Conservation (phyloP, 2,329 filamentous ascomycete species). For the Coniochaeta prunicola region DNA sequence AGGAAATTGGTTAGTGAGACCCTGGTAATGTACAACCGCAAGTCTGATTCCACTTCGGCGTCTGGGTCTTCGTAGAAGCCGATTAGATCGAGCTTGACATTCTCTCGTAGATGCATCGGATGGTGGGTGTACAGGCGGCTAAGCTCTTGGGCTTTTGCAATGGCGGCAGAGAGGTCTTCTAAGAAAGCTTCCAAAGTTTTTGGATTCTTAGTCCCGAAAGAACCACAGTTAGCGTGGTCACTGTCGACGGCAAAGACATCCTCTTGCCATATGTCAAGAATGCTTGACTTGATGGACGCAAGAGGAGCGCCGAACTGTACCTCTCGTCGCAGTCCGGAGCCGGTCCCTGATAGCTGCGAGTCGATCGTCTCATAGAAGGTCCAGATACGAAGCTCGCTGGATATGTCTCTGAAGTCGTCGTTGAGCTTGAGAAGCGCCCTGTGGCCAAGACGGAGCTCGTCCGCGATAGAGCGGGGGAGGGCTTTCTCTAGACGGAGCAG, state of each 20-base stretch:
- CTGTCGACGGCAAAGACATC: conserved; percentile 45
- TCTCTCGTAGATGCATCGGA: conserved; percentile 40
- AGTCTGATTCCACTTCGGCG: conserved; percentile 23
- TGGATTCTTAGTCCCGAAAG: conserved; percentile 42
- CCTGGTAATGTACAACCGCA: conserved; percentile 44
- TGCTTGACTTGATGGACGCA: conserved; percentile 48
- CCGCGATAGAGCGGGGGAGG: conserved; percentile 41
- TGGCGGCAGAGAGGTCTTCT: conserved; percentile 25
- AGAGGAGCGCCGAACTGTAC: conserved; percentile 53
- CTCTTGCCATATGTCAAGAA: conserved; percentile 44
- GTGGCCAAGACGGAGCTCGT: conserved; percentile 43
- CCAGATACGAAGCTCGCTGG: conserved; percentile 53
- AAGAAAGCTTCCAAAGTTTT: conserved; percentile 37
- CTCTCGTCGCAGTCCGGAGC: conserved; percentile 30
- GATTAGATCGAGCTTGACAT: conserved; percentile 48
- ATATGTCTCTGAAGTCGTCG: conserved; percentile 47
- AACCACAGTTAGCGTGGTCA: conserved; percentile 47
- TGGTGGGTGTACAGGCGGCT: conserved; percentile 29
- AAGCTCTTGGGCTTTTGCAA: conserved; percentile 27
- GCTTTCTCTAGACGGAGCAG: conserved; percentile 44
- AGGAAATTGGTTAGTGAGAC: conserved; percentile 47
- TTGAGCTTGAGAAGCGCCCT: conserved; percentile 40
- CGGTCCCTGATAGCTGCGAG: conserved; percentile 43
- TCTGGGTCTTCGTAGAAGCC: conserved; percentile 54
- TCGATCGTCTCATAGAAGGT: conserved; percentile 58